Base-by-base conservation (phyloP, 495 filamentous ascomycete species). In the Aspergillus ellipticus region DNA sequence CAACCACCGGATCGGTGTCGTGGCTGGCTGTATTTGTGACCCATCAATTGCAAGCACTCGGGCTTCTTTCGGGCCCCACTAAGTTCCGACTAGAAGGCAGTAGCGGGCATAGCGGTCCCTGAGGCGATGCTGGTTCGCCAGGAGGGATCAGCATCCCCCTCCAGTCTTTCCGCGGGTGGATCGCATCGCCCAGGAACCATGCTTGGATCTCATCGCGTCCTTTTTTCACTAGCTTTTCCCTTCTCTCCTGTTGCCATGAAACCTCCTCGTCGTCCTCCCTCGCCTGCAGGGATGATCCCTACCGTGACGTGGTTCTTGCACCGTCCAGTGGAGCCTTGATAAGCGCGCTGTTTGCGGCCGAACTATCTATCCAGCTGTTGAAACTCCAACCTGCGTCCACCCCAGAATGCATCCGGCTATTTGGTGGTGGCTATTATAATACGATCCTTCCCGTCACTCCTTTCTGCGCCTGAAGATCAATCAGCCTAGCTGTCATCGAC, bases 71-170 rank as follows among this genome's bases (percentile, higher is more conserved):
- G 45, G 45, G 15, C 45, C 28, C 45, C 45, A 48, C 45, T 39
- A 39, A 39, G 13, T 39, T 39, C 35, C 35, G 35, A 39, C 35
- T 39, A 39, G 35, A 13, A 13, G 45, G n/a, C n/a, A n/a, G n/a
- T n/a, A n/a, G n/a, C n/a, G n/a, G n/a, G 43, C 45, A 28, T 28
- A 29, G 22, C 22, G 70, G 73, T 41, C 68, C 66, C 15, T 37
- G 66, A 67, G 33, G 59, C 64, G n/a, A 65, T 21, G 24, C 45
- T 53, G 58, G 53, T 60, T 54, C 58, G 54, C 52, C 57, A 56
- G 37, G 41, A 55, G 41, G 20, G 48, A 55, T 56, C 53, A 60
- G 26, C 56, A 46, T 52, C 51, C 17, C 28, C 35, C 35, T 28
- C 55, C 37, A 19, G 37, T 41, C 41, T 26, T n/a, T 35, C 37